Percentiles rank a stretch among this genome's conserved stretches.
Conservation (phyloP, 805 yeast genomes). For the Schwanniomyces vanrijiae region DNA sequence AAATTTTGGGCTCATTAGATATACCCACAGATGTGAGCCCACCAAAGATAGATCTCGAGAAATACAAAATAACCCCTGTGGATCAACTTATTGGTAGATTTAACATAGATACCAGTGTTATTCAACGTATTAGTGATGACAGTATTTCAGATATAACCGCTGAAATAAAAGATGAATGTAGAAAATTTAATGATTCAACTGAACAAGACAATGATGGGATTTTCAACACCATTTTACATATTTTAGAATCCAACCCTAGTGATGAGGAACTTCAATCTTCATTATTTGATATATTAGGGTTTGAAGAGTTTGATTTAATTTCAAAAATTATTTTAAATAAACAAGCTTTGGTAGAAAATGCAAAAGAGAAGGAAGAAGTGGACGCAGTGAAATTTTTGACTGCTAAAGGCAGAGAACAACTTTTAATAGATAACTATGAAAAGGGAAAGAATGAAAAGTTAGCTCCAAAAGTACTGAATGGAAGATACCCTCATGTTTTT, state of each 20-base stretch:
- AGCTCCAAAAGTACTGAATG: conserved; percentile 44
- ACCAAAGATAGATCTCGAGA: conserved; percentile 41
- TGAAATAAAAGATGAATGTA: conserved; percentile 30
- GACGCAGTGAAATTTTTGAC: conserved; percentile 38
- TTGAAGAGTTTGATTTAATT: conserved; percentile 80
- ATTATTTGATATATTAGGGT: conserved; percentile 79
- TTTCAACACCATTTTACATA: conserved; percentile 22
- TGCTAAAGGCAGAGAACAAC: conserved; percentile 54
- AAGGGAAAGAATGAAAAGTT: conserved; percentile 50
- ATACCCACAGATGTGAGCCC: conserved; percentile 16
- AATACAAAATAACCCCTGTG: conserved; percentile 22
- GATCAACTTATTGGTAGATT: conserved; percentile 37
- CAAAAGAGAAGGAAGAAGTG: conserved; percentile 14
- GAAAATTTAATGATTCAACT: conserved; percentile 30
- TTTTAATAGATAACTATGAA: conserved; percentile 50
- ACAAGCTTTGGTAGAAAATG: conserved; percentile 9
- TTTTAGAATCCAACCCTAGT: conserved; percentile 33
- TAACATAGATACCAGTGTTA: conserved; percentile 34
- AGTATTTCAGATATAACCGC: conserved; percentile 11
- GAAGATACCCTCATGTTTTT: conserved; percentile 84
- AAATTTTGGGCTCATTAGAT: conserved; percentile 35
- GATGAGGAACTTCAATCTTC: conserved; percentile 69
- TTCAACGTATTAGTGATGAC: conserved; percentile 20
- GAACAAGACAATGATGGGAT: conserved; percentile 32
- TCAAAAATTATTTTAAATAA: conserved; percentile 56